phyloP scores from a whole-genome alignment of 352 stramenopile species.

The Phytophthora colocasiae region DNA sequence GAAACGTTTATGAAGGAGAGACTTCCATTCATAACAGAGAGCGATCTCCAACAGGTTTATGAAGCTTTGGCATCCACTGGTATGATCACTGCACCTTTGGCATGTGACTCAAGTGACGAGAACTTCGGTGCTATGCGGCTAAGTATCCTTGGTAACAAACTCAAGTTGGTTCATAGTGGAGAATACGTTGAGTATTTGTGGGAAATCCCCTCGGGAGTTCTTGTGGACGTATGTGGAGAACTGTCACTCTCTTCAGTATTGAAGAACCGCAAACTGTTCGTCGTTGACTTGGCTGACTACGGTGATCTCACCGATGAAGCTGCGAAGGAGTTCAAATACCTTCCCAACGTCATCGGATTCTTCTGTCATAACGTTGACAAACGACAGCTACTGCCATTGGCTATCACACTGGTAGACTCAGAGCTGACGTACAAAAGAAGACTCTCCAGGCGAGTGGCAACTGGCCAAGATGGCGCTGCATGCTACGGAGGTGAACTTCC shows the following conservation, averaged over 20 bases:
- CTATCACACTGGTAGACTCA: constrained; percentile 36
- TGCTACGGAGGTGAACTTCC: constrained; percentile 42
- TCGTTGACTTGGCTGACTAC: constrained; percentile 36
- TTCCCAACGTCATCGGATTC: constrained; percentile 38
- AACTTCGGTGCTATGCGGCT: constrained; percentile 45
- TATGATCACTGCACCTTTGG: constrained; percentile 30
- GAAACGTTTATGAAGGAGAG: constrained; percentile 26
- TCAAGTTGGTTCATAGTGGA: constrained; percentile 30
- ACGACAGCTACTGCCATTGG: constrained; percentile 35
- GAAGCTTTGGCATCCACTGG: constrained; percentile 27
- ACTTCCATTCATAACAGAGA: constrained; percentile 13
- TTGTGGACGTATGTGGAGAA: constrained; percentile 28
- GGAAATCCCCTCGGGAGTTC: constrained; percentile 7
- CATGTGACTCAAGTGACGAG: constrained; percentile 44
- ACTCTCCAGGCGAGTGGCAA: constrained; percentile 40
- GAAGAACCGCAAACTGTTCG: constrained; percentile 32
- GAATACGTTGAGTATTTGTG: constrained; percentile 28
- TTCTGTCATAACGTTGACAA: constrained; percentile 42
- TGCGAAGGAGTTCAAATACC: constrained; percentile 37
- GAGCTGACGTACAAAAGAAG: constrained; percentile 31
- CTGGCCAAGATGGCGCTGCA: constrained; percentile 53
- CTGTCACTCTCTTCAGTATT: constrained; percentile 6
- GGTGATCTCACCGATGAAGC: constrained; percentile 22
- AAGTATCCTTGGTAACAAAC: constrained; percentile 41
- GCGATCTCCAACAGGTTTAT: constrained; percentile 31